Conservation (phyloP, 2,329 filamentous ascomycete species). For the Fusarium burgessii region DNA sequence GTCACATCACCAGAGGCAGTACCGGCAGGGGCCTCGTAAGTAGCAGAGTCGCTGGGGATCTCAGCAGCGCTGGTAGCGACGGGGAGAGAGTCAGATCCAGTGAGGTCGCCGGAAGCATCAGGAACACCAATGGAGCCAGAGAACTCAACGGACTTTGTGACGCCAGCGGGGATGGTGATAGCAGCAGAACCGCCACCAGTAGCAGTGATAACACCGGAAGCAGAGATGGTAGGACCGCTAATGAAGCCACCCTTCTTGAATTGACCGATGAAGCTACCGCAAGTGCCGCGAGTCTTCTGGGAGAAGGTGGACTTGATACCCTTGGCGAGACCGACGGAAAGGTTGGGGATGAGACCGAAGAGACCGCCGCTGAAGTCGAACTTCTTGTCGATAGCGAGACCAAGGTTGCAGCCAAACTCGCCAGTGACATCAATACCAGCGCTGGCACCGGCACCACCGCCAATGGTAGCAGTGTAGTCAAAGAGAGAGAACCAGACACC, state of each 20-base stretch:
- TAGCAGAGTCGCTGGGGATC: neutral
- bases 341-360: slow-evolving; percentile 54
- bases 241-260: slow-evolving; percentile 28
- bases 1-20: neutral
- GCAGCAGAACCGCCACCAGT: slow-evolving; percentile 9
- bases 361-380: slow-evolving; percentile 46
- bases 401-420: slow-evolving; percentile 37
- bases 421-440: slow-evolving; percentile 51
- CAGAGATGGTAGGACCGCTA: slow-evolving; percentile 24
- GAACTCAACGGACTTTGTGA: slow-evolving; percentile 16
- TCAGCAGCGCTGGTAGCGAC: neutral
- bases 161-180: slow-evolving; percentile 20
- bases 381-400: slow-evolving; percentile 38
- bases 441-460: slow-evolving; percentile 48
- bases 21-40: neutral
- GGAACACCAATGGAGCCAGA: slow-evolving; percentile 9
- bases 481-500: slow-evolving; percentile 65
- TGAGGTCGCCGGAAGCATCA: slow-evolving; percentile 2
- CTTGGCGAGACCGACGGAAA: slow-evolving; percentile 53
- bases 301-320: slow-evolving; percentile 31
- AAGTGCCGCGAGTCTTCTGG: slow-evolving; percentile 31
- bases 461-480: slow-evolving; percentile 61
- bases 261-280: slow-evolving; percentile 30
- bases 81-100: neutral
- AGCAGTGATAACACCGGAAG: slow-evolving; percentile 28